Conservation (phyloP, 2,329 filamentous ascomycete species). For the Sphaerulina musiva region DNA sequence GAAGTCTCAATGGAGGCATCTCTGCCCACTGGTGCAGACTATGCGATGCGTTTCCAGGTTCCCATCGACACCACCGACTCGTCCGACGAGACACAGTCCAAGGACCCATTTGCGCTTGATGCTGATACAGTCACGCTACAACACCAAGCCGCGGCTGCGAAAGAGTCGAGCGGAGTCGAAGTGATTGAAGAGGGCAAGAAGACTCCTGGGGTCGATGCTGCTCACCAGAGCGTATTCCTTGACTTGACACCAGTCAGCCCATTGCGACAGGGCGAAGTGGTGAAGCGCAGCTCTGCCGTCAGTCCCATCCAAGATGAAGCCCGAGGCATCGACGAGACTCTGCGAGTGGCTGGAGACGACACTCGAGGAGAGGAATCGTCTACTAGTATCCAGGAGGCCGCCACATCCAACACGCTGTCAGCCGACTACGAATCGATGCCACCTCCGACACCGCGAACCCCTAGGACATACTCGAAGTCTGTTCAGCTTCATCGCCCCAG, state of each 20-base stretch:
- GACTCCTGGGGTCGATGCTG: constrained; percentile 9
- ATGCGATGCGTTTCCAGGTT: constrained; percentile 31
- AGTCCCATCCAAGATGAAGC: constrained; percentile 30
- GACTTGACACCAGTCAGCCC: constrained; percentile 29
- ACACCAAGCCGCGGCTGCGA: constrained; percentile 24
- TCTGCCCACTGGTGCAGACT: constrained; percentile 27
- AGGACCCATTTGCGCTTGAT: constrained; percentile 30
- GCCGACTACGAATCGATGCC: constrained; percentile 20
- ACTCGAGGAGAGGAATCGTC: constrained; percentile 11
- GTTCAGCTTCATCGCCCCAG: constrained; percentile 27
- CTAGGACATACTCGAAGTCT: constrained; percentile 31
- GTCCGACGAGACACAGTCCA: constrained; percentile 30
- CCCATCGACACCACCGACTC: constrained; percentile 28
- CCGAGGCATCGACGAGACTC: constrained; percentile 28
- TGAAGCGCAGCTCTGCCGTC: constrained; percentile 31
- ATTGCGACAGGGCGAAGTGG: constrained; percentile 25
- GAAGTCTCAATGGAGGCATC: constrained; percentile 21
- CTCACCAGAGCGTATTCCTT: constrained; percentile 8
- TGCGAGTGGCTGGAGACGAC: constrained; percentile 13
- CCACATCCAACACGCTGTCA: constrained; percentile 3
- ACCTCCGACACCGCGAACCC: constrained; percentile 28
- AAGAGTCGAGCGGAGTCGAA: constrained; percentile 10
- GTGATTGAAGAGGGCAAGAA: constrained; percentile 11
- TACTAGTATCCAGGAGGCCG: constrained; percentile 4
- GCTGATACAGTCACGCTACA: constrained; percentile 33